phyloP scores from a whole-genome alignment of 208 protist species.

The Trypanosoma boissoni region DNA sequence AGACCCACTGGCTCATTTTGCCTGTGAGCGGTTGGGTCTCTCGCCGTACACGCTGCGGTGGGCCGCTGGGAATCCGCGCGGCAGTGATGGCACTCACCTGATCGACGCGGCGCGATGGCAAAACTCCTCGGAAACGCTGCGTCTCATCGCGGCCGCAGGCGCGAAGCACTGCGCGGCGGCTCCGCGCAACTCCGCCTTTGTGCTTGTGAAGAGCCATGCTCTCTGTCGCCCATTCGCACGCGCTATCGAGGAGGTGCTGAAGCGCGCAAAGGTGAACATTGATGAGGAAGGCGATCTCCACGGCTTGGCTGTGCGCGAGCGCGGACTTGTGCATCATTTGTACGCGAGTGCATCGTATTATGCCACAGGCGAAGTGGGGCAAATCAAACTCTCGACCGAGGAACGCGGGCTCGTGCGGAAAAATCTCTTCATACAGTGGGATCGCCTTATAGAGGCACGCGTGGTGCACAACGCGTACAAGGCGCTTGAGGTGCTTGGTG shows the following conservation, averaged over 20 bases:
- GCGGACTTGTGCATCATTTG: constrained; percentile 38
- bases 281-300: constrained; percentile 47
- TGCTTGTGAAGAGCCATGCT: constrained; percentile 67
- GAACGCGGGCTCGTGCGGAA: constrained; percentile 25
- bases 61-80: constrained; percentile 16
- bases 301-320: constrained; percentile 22
- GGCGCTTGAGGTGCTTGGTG: constrained; percentile 30
- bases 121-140: constrained; percentile 15
- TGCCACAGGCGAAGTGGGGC: constrained; percentile 30
- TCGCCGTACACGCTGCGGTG: constrained; percentile 25
- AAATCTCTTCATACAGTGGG: constrained; percentile 33
- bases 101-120: constrained; percentile 24
- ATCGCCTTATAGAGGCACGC: constrained; percentile 15
- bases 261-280: constrained; percentile 31
- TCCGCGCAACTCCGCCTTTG: constrained; percentile 51
- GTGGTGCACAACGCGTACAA: constrained; percentile 42
- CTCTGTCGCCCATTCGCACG: constrained; percentile 35
- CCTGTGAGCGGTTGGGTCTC: constrained; percentile 16
- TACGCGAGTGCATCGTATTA: constrained; percentile 37
- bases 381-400: constrained; percentile 26
- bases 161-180: constrained; percentile 10
- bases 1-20: constrained; percentile 36
- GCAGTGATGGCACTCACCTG: constrained; percentile 19
- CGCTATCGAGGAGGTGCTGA: constrained; percentile 35
- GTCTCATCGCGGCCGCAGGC: constrained; percentile 19